Conservation (phyloP, 345 rosid genomes). For the Draba incana region DNA sequence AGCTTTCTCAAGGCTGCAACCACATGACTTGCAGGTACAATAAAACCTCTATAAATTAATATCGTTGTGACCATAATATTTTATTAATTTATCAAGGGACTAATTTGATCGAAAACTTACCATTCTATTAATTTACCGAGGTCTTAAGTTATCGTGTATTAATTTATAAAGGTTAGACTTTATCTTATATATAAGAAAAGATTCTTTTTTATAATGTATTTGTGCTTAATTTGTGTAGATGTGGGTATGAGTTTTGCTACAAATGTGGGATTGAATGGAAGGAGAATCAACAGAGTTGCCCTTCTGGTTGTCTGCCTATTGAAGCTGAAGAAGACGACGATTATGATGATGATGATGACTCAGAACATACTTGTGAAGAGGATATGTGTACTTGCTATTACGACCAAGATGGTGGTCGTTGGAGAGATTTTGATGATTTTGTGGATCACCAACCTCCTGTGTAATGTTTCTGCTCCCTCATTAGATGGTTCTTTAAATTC, state of each 20-base stretch:
- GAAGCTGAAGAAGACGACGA: background rate
- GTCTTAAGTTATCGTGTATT: no score
- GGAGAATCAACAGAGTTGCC: conserved; percentile 10
- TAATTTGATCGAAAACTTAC: no score
- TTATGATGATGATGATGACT: background rate
- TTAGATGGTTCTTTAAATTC: background rate
- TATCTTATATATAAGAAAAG: no score
- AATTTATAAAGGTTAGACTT: no score
- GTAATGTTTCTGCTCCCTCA: background rate
- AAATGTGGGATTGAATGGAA: conserved; percentile 54
- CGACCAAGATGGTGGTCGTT: conserved; percentile 1
- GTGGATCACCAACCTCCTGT: conserved; percentile 4
- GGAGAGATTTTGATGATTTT: background rate
- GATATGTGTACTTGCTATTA: background rate
- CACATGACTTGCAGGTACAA: conserved; percentile 58
- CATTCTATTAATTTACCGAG: no score
- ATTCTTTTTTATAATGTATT: no score
- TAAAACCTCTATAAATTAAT: no score
- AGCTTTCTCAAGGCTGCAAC: conserved; percentile 52
- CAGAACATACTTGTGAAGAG: conserved; percentile 13
- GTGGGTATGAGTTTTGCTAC: conserved; percentile 58
- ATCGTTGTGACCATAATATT: no score
- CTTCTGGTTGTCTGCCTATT: conserved; percentile 7
- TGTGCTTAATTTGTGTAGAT: conserved; percentile 35
- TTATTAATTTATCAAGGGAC: no score